Evolutionary conservation across 202 grass and related monocot genomes (phyloP).

Genomic region (Panicum virgatum): DNA sequence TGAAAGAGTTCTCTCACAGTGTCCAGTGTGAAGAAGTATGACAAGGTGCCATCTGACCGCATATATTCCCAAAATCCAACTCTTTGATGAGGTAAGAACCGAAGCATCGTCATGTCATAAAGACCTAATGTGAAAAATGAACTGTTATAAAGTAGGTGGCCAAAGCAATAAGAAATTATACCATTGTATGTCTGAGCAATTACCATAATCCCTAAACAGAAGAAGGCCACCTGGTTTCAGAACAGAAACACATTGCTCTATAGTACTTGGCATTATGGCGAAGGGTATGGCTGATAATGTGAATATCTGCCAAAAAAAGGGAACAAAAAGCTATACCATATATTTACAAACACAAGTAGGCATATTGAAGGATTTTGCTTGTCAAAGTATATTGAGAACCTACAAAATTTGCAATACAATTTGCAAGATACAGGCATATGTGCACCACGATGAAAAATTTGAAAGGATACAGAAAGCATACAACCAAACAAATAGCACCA

Average conservation of each 20-base stretch:
- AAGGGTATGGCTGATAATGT: slow-evolving; percentile 89
- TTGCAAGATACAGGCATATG: not conserved
- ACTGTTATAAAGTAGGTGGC: slow-evolving; percentile 19
- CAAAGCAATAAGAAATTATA: slow-evolving; percentile 10
- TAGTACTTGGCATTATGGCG: slow-evolving; percentile 48
- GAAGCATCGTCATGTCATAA: slow-evolving; percentile 99
- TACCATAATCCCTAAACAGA: slow-evolving; percentile 97
- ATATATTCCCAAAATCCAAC: slow-evolving; percentile 84
- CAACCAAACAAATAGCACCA: slow-evolving; percentile 7
- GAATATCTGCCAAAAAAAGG: slow-evolving; percentile 72
- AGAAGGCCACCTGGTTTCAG: slow-evolving; percentile 81
- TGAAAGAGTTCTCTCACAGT: slow-evolving; percentile 67
- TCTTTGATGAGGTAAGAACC: slow-evolving; percentile 80
- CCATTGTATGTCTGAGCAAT: not conserved
- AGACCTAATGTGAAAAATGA: slow-evolving; percentile 53
- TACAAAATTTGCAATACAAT: not conserved
- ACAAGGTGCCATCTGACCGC: slow-evolving; percentile 86
- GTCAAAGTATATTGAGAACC: not conserved
- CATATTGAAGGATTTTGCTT: not conserved
- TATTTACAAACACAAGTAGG: slow-evolving; percentile 6
- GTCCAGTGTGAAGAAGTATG: slow-evolving; percentile 87
- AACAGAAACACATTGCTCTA: slow-evolving; percentile 68
- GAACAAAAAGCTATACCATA: not conserved
- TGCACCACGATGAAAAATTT: not conserved
- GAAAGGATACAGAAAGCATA: not conserved